Conservation (phyloP, 1,284 basidiomycete species). For the Moesziomyces sp. region DNA sequence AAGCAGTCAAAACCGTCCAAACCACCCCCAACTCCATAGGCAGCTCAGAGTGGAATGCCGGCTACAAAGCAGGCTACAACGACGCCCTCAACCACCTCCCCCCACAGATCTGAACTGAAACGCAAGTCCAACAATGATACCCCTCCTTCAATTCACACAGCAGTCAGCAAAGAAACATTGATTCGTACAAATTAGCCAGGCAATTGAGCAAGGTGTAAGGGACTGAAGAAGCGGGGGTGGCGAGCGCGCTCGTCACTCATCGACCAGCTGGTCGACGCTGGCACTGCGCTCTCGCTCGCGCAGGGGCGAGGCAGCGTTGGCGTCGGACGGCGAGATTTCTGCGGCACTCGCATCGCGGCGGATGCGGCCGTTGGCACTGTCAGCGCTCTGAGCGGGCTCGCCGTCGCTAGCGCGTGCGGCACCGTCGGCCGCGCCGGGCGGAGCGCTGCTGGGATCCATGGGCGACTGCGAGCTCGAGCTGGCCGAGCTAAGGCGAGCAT, state of each 20-base stretch:
- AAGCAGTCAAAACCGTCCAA: conserved; percentile 28
- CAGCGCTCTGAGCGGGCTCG: background rate
- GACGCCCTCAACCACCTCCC: background rate
- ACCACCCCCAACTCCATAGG: conserved; percentile 27
- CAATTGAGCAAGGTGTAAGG: too few relatives aligned
- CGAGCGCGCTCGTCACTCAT: conserved; percentile 10
- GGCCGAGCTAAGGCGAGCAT: conserved; percentile 26
- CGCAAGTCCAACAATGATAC: background rate
- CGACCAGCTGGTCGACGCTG: conserved; percentile 32
- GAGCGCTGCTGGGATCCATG: conserved; percentile 9
- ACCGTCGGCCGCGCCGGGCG: background rate
- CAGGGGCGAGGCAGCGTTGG: background rate
- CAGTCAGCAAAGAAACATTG: background rate
- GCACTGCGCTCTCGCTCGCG: conserved; percentile 27
- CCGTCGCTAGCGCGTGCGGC: background rate
- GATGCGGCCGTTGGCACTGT: conserved; percentile 1
- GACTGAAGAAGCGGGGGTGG: too few relatives aligned
- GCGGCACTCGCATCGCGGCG: background rate
- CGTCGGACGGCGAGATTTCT: conserved; percentile 7
- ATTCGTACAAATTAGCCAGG: background rate
- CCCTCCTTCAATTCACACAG: background rate
- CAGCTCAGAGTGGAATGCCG: background rate
- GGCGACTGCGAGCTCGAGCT: conserved; percentile 30
- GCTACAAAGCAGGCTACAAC: background rate
- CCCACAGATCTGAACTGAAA: background rate